These are phyloP conservation scores for Colletotrichum falcatum DNA, from an alignment of 2,329 filamentous ascomycete genomes.

Conservation along the genomic window DNA sequence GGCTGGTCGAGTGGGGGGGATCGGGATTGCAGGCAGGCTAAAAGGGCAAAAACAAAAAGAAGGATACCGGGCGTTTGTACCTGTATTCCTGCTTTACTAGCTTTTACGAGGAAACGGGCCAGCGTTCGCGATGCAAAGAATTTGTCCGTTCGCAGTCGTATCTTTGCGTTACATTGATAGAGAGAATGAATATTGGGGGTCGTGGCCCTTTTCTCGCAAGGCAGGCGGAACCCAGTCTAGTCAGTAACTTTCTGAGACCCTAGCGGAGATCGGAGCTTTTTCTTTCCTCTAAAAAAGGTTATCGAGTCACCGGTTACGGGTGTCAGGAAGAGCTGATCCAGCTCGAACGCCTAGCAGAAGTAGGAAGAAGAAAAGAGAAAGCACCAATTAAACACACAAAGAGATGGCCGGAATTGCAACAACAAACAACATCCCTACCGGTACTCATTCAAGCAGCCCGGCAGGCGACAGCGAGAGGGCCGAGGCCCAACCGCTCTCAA, in stretches of 20 bases:
- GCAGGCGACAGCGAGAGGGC: background rate
- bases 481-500: conserved; percentile 20
- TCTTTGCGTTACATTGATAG: background rate
- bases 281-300: background rate
- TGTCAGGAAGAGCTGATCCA: background rate
- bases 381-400: background rate
- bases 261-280: conserved; percentile 1
- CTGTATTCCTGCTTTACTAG: background rate
- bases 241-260: background rate
- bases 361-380: background rate
- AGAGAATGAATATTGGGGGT: background rate
- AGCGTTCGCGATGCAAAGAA: background rate
- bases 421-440: conserved; percentile 3
- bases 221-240: background rate
- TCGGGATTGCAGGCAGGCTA: background rate
- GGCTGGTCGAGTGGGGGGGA: background rate
- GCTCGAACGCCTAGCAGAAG: too few relatives aligned
- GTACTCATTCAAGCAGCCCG: conserved; percentile 5
- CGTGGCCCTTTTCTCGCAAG: background rate
- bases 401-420: background rate
- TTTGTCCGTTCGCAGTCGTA: conserved; percentile 8
- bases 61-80: background rate
- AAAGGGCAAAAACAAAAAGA: background rate
- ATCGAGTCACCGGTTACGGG: background rate
- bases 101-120: background rate